These are phyloP conservation scores for Populus tomentosa DNA, from an alignment of 441 rosid genomes.

Conservation along the genomic window DNA sequence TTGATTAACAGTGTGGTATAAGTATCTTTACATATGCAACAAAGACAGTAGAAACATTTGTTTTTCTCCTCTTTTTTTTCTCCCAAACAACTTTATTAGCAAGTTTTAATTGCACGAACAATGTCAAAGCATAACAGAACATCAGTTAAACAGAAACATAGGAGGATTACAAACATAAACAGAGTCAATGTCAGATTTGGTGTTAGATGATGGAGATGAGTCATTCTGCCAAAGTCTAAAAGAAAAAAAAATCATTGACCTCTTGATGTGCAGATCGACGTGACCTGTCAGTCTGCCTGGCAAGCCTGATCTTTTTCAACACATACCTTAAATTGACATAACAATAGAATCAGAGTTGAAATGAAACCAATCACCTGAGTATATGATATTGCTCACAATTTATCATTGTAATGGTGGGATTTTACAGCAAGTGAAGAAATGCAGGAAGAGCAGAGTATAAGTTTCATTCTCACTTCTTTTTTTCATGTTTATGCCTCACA, in stretches of 20 bases:
- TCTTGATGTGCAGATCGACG: slow-evolving; percentile 99
- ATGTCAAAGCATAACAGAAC: not conserved
- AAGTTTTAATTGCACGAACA: slow-evolving; percentile 1
- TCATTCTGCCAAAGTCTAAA: not conserved
- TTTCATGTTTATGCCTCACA: slow-evolving; percentile 94
- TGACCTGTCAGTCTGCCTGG: slow-evolving; percentile 95
- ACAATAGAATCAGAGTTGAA: slow-evolving; percentile 18
- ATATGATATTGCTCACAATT: not conserved
- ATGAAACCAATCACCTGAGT: slow-evolving; percentile 10
- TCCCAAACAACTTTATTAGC: not conserved
- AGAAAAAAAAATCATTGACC: slow-evolving; percentile 35
- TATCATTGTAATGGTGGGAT: slow-evolving; percentile 4
- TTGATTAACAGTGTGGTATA: not conserved
- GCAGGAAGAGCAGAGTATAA: not conserved
- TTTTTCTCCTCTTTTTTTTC: not conserved
- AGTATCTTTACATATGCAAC: not conserved
- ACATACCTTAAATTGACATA: slow-evolving; percentile 64
- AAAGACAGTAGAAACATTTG: not conserved
- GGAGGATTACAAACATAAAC: not conserved
- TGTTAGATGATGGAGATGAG: not conserved
- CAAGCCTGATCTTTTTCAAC: slow-evolving; percentile 96
- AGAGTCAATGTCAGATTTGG: not conserved
- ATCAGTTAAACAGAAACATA: not conserved
- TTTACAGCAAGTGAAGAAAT: slow-evolving; percentile 5
- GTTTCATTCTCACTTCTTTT: slow-evolving; percentile 64